Evolutionary conservation across 176 grass and related monocot species (phyloP), one percentile per base, ranked within the genome.

Genomic region (Oryza brachyantha): DNA sequence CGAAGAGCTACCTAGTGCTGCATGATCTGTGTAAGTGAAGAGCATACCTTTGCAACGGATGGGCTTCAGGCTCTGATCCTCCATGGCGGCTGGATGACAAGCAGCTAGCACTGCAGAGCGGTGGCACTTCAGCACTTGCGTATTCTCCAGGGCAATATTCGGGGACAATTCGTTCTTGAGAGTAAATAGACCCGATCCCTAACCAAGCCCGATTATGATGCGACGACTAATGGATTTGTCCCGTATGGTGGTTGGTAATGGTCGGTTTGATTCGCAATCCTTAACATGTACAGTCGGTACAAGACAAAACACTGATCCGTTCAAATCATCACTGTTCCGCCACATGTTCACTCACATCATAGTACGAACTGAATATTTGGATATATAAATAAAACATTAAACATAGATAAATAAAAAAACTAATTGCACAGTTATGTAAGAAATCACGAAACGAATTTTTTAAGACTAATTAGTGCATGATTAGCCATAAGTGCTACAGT

Each of bases 41-140:
- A 21, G 5, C 17, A 19, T 76, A 92, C 90, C 93, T 88, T 87
- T 97, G 90, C 93, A 93, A 6, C 62, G 84, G 80, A 97, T 93
- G 28, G 85, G 86, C 39, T 84, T 63, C 50, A 74, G 27, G 64
- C 22, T 71, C 42, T 70, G 66, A 13, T 31, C 28, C 3, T 45
- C 83, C 92, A 91, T 94, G 45, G 74, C 37, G 25, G 28, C 0
- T 2, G 27, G 67, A 29, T 28, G 38, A 8, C 64, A 8, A 50
- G 45, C 21, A 25, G 35, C 38, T 12, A 25, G 35, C 38, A 75
- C n/a, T 59, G 54, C 11, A 41, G 4, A 41, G 4, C 39, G 11
- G 4, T 17, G 16, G 48, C 16, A 40, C 8, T 41, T 39, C 54
- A n/a, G n/a, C n/a, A n/a, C n/a, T n/a, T n/a, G n/a, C n/a, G 10